phyloP scores from a whole-genome alignment of 768 basidiomycete genomes.

The Rhodotorula kratochvilovae region DNA sequence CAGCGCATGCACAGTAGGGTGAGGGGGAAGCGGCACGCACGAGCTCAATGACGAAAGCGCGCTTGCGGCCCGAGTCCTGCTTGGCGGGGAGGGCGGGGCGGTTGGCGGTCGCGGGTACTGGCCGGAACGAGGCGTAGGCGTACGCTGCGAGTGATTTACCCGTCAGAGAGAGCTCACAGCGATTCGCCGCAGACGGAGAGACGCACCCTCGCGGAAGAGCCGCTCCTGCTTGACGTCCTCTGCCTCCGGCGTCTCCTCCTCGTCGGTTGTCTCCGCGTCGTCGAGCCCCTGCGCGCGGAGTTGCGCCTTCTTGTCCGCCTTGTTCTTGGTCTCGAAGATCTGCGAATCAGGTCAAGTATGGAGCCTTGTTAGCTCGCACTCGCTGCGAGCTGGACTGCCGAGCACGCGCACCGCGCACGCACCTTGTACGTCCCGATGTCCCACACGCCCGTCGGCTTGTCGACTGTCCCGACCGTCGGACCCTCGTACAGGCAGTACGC shows the following conservation, averaged over 20 bases:
- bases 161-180: too few species aligned
- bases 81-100: neutral
- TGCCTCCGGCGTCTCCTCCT: neutral
- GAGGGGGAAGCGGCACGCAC: neutral
- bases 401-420: neutral
- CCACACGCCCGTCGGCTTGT: constrained; percentile 9
- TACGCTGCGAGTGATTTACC: neutral
- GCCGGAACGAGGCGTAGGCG: neutral
- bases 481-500: constrained; percentile 25
- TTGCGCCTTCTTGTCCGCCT: too few species aligned
- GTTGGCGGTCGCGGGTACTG: neutral
- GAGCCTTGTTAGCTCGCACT: too few species aligned
- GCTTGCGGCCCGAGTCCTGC: neutral
- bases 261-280: neutral
- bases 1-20: neutral
- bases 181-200: too few species aligned
- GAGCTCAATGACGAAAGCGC: neutral
- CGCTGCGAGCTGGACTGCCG: too few species aligned
- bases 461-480: neutral
- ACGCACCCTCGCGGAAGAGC: neutral
- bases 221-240: neutral
- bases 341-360: too few species aligned
- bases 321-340: neutral
- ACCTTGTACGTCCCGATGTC: constrained; percentile 28
- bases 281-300: neutral